Percentiles rank a stretch among this genome's conserved stretches.
Conservation (phyloP, 2,329 filamentous ascomycete genomes). For the Colletotrichum tabaci region DNA sequence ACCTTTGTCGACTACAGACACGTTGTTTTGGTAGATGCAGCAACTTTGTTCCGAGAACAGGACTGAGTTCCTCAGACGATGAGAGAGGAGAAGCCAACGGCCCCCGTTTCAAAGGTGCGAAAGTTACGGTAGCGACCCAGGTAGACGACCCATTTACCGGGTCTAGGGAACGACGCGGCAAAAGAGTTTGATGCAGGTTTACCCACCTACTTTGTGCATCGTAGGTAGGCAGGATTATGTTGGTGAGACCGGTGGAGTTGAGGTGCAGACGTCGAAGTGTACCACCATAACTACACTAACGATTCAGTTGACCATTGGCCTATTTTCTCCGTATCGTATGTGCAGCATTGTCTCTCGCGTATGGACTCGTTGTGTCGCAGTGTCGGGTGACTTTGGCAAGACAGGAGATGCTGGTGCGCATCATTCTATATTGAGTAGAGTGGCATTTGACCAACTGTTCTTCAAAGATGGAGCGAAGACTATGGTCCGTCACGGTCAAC, state of each 20-base stretch:
- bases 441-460: neutral
- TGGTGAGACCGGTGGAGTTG: slow-evolving; percentile 28
- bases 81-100: slow-evolving; percentile 6
- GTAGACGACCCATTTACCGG: slow-evolving; percentile 29
- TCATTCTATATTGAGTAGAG: neutral
- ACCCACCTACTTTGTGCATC: too few species aligned
- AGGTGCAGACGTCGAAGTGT: neutral
- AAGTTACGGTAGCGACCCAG: slow-evolving; percentile 12
- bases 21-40: slow-evolving; percentile 23
- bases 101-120: neutral
- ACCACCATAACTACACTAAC: neutral
- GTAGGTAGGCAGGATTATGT: slow-evolving; percentile 2
- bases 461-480: neutral
- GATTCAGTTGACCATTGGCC: neutral
- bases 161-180: slow-evolving; percentile 21
- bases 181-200: neutral
- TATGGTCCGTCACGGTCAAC: neutral
- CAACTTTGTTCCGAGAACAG: neutral
- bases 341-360: neutral
- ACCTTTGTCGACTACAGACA: slow-evolving; percentile 9
- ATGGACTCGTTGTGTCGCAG: neutral
- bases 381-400: neutral
- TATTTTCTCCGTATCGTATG: neutral
- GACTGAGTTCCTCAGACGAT: neutral
- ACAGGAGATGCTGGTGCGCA: slow-evolving; percentile 4